Conservation (phyloP, 1,284 basidiomycete genomes). For the Microbotryum scabiosae region DNA sequence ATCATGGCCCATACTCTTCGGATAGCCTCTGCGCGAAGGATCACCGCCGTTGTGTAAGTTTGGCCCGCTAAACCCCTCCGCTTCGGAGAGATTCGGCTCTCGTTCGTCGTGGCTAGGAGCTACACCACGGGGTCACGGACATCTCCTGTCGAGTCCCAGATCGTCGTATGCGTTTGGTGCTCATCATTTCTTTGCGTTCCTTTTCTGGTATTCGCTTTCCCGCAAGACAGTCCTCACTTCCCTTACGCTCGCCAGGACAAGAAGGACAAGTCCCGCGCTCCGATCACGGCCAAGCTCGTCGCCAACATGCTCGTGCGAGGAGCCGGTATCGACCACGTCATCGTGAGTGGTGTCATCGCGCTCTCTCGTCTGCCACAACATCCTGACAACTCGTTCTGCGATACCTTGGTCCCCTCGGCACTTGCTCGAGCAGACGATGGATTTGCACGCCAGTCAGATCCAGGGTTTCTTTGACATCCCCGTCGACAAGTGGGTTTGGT, state of each 20-base stretch:
- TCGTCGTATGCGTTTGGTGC: background rate
- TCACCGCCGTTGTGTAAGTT: slow-evolving; percentile 67
- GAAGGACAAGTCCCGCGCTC: slow-evolving; percentile 98
- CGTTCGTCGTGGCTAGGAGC: too few relatives aligned
- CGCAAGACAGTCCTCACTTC: slow-evolving; percentile 63
- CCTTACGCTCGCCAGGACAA: slow-evolving; percentile 97
- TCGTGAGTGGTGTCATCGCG: slow-evolving; percentile 53
- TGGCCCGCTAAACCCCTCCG: background rate
- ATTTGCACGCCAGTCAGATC: slow-evolving; percentile 94
- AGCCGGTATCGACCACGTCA: slow-evolving; percentile 96
- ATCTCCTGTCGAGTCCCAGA: background rate
- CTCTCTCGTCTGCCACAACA: background rate
- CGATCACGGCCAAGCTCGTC: slow-evolving; percentile 96
- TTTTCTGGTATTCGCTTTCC: background rate
- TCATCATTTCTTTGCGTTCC: background rate
- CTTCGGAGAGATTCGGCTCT: background rate
- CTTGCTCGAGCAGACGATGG: slow-evolving; percentile 73
- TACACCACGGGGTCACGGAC: background rate
- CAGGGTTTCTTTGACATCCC: slow-evolving; percentile 99
- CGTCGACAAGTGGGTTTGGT: slow-evolving; percentile 82
- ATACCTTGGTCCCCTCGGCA: background rate
- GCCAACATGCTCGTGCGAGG: slow-evolving; percentile 94
- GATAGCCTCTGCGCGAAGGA: slow-evolving; percentile 70
- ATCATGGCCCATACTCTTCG: slow-evolving; percentile 99
- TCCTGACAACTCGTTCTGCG: background rate